phyloP scores from a whole-genome alignment of 169 alveolate genomes.

The Eimeria acervulina region DNA sequence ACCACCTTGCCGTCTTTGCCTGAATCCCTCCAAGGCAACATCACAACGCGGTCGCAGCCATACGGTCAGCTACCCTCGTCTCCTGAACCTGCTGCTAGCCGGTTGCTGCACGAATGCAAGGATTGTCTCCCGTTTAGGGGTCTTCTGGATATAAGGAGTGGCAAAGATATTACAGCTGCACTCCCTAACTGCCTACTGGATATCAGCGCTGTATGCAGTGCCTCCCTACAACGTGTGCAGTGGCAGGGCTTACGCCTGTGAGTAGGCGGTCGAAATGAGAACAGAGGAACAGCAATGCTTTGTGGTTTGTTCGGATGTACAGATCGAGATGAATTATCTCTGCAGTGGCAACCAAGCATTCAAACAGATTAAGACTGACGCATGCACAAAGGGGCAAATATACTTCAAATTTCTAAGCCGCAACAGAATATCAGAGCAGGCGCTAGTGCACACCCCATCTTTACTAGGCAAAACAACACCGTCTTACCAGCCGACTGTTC shows the following conservation, averaged over 20 bases:
- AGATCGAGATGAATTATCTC: constrained; percentile 75
- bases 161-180: not conserved
- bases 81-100: not conserved
- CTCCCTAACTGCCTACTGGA: not conserved
- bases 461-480: no score
- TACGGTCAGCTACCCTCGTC: not conserved
- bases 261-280: constrained; percentile 70
- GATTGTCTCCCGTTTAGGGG: not conserved
- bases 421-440: not conserved
- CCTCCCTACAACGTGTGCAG: not conserved
- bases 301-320: constrained; percentile 73
- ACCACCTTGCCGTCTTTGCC: constrained; percentile 87
- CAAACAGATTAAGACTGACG: not conserved
- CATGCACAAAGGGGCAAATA: not conserved
- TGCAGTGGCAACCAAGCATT: not conserved
- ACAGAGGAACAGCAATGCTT: constrained; percentile 74
- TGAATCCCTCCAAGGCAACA: not conserved
- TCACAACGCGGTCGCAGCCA: not conserved
- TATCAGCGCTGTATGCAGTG: not conserved
- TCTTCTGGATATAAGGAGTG: not conserved
- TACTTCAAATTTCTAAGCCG: not conserved
- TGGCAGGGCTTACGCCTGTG: constrained; percentile 37
- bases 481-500: constrained; percentile 74
- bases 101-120: not conserved
- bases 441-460: not conserved